phyloP scores from a whole-genome alignment of 495 filamentous ascomycete genomes.

The Bathelium albidoporum region DNA sequence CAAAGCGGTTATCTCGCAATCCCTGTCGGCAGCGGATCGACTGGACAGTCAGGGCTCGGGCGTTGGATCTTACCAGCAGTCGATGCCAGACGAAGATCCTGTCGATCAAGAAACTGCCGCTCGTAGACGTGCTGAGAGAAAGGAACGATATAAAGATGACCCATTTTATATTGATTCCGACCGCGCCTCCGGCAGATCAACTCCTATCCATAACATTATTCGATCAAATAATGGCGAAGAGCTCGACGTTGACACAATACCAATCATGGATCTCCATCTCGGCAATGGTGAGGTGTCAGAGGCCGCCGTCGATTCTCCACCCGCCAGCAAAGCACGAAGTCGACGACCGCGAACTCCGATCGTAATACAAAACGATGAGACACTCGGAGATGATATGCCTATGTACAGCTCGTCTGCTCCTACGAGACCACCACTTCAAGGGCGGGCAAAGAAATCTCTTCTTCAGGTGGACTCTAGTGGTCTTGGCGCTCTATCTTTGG shows the following conservation, averaged over 20 bases:
- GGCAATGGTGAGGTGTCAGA: conserved; percentile 31
- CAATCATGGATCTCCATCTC: conserved; percentile 82
- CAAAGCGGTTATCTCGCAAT: conserved; percentile 9
- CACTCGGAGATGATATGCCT: conserved; percentile 23
- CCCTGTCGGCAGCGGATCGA: conserved; percentile 40
- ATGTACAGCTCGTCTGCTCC: neutral
- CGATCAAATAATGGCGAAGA: conserved; percentile 57
- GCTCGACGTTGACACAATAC: conserved; percentile 85
- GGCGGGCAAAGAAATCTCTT: conserved; percentile 44
- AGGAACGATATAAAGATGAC: conserved; percentile 77
- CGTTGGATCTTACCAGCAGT: conserved; percentile 53
- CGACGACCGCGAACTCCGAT: conserved; percentile 32
- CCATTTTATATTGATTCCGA: conserved; percentile 78
- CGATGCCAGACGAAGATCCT: conserved; percentile 42
- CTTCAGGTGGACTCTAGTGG: conserved; percentile 79
- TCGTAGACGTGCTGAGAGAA: conserved; percentile 54
- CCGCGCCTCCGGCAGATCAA: conserved; percentile 45
- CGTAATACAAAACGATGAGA: conserved; percentile 34
- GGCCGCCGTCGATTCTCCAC: conserved; percentile 12
- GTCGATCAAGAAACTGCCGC: conserved; percentile 54
- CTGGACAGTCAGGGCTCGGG: conserved; percentile 37
- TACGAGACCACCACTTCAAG: conserved; percentile 31
- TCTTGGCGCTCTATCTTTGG: conserved; percentile 55
- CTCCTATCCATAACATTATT: conserved; percentile 62
- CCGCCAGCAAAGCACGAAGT: conserved; percentile 3